Base-by-base conservation (phyloP, 768 basidiomycete genomes). In the Lactarius psammicola region DNA sequence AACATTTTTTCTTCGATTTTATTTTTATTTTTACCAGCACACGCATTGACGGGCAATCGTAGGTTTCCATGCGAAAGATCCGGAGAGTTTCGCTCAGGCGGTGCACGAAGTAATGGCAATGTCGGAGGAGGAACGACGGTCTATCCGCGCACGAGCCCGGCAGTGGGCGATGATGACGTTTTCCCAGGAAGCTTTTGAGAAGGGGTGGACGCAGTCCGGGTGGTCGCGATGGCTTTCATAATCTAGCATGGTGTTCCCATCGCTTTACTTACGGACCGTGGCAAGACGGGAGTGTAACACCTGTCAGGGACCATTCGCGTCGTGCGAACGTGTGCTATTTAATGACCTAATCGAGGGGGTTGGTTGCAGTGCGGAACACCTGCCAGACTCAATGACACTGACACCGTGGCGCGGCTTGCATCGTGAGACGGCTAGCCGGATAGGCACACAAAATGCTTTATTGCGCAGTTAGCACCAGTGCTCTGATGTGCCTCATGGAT, bases 41-140 rank as follows among this genome's bases (percentile, higher is more conserved):
- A 4, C 5, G 28, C 34, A 23, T 57, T 55, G 38, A 36, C 18
- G 17, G 40, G 33, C 31, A 62, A 40, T 42, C n/a, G 15, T 54
- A 83, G 95, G 95, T 28, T 95, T 85, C 75, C 94, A 96, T 73
- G 95, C 93, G 1, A 83, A 77, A 3, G 81, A 85, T 2, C 75
- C 86, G 0, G 80, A 82, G 51, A 80, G 81, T 34, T 95, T 92
- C 69, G 89, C 92, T 1, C 79, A 78, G 20, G 84, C 83, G 4
- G 80, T 95, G 59, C 84, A 90, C 69, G 76, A 78, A 30, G 87
- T 84, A 18, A 74, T 97, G 38, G 79, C 81, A 8, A 80, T 94
- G 59, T 73, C 85, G 6, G 58, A 74, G 2, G 79, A 78, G 36
- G 84, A 86, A 28, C 85, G 87, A 59, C 66, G 80, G n/a, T 84